Percentiles rank a stretch among this genome's conserved stretches.
Conservation (phyloP, 2,329 filamentous ascomycete genomes). For the Raffaelea ambrosiae region DNA sequence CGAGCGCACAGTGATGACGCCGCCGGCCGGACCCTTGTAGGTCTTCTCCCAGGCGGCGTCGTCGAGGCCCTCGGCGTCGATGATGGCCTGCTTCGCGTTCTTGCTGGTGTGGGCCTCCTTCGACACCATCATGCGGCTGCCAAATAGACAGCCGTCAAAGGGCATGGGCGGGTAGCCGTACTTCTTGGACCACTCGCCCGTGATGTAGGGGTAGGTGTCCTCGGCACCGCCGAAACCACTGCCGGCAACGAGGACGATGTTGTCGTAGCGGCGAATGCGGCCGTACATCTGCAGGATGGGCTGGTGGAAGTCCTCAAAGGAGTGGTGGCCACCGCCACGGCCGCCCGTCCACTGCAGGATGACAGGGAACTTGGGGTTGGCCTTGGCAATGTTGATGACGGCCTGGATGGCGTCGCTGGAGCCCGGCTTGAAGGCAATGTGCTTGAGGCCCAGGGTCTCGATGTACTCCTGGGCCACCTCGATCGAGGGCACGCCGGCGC, state of each 20-base stretch:
- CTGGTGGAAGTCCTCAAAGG: slow-evolving; percentile 90
- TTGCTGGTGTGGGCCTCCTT: slow-evolving; percentile 86
- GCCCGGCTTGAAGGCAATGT: slow-evolving; percentile 91
- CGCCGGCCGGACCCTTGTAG: slow-evolving; percentile 83
- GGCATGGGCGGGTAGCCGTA: slow-evolving; percentile 90
- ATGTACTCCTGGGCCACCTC: slow-evolving; percentile 93
- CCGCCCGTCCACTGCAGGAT: slow-evolving; percentile 93
- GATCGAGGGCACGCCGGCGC: slow-evolving; percentile 86
- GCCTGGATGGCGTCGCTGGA: slow-evolving; percentile 81
- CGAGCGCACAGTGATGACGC: slow-evolving; percentile 91
- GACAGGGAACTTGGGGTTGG: slow-evolving; percentile 89
- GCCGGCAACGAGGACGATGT: slow-evolving; percentile 82
- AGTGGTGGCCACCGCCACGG: slow-evolving; percentile 88
- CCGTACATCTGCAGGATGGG: slow-evolving; percentile 87
- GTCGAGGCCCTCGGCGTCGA: slow-evolving; percentile 73
- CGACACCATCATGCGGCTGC: slow-evolving; percentile 89
- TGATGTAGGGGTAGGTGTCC: slow-evolving; percentile 88
- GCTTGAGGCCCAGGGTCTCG: slow-evolving; percentile 82
- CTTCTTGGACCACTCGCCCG: slow-evolving; percentile 77
- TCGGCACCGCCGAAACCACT: slow-evolving; percentile 87
- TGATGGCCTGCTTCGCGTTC: slow-evolving; percentile 82
- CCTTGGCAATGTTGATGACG: slow-evolving; percentile 86
- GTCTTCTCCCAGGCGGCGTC: slow-evolving; percentile 86
- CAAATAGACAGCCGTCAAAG: slow-evolving; percentile 85
- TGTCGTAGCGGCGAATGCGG: slow-evolving; percentile 74